Evolutionary conservation across 2,329 filamentous ascomycete species (phyloP).

Genomic region (Beauveria sp.): DNA sequence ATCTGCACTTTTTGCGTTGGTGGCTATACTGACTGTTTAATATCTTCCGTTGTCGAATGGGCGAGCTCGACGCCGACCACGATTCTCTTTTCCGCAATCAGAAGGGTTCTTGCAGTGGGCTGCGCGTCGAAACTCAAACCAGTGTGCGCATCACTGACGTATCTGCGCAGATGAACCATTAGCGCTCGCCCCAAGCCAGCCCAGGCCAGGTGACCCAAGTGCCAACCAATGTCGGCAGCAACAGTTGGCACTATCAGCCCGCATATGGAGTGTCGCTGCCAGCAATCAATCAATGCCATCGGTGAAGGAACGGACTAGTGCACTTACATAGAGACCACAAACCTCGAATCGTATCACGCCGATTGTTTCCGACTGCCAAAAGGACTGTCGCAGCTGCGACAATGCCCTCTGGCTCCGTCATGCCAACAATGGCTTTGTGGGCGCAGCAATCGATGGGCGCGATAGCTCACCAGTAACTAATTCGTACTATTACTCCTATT

Average conservation of each 20-base stretch:
- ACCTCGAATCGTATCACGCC: not conserved
- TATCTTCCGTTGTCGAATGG: not conserved
- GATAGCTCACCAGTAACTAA: not conserved
- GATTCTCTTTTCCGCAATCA: not conserved
- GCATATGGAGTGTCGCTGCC: not conserved
- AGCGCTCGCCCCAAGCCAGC: conserved; percentile 5
- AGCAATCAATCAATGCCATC: not conserved
- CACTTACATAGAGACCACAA: not conserved
- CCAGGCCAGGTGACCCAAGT: not conserved
- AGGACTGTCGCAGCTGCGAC: not conserved
- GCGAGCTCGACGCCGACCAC: not conserved
- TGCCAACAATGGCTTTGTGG: not conserved
- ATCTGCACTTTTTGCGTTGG: not conserved
- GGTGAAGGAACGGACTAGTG: not conserved
- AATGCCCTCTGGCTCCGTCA: not conserved
- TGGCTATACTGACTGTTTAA: not conserved
- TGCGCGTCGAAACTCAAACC: not conserved
- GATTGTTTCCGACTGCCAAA: not conserved
- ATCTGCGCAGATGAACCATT: not conserved
- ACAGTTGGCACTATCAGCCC: not conserved
- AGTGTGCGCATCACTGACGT: not conserved
- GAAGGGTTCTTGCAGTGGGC: not conserved
- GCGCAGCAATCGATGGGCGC: not conserved
- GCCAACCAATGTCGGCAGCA: not conserved
- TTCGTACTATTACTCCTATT: not conserved